Evolutionary conservation across 352 stramenopile genomes (phyloP).

Genomic region (Pythium dissotocum): DNA sequence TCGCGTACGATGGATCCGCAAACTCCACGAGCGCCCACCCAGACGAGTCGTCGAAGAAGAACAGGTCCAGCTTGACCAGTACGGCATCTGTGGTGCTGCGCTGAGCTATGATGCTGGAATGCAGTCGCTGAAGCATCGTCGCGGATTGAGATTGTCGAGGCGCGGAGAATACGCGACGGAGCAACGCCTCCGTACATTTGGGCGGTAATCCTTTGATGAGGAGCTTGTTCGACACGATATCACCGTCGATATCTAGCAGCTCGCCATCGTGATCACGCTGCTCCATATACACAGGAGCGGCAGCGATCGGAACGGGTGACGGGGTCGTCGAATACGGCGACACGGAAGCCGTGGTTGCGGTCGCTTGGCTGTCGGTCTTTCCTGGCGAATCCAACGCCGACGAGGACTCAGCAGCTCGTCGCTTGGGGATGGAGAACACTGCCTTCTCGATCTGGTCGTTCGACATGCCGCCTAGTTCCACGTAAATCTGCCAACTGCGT

Average conservation of each 20-base stretch:
- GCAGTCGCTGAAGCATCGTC: slow-evolving; percentile 17
- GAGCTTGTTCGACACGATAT: slow-evolving; percentile 62
- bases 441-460: slow-evolving; percentile 54
- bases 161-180: slow-evolving; percentile 53
- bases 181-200: slow-evolving; percentile 40
- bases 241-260: slow-evolving; percentile 42
- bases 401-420: slow-evolving; percentile 29
- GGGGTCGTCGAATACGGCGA: slow-evolving; percentile 24
- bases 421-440: slow-evolving; percentile 85
- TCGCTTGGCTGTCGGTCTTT: neutral
- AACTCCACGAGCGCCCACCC: slow-evolving; percentile 81
- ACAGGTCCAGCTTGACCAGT: slow-evolving; percentile 58
- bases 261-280: slow-evolving; percentile 38
- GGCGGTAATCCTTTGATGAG: slow-evolving; percentile 65
- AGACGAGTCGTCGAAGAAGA: slow-evolving; percentile 69
- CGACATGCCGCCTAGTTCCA: slow-evolving; percentile 46
- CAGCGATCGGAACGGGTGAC: slow-evolving; percentile 11
- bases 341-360: slow-evolving; percentile 5
- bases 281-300: slow-evolving; percentile 4
- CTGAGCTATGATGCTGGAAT: slow-evolving; percentile 10
- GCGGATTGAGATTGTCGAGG: neutral
- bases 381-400: slow-evolving; percentile 2
- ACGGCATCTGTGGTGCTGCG: slow-evolving; percentile 20
- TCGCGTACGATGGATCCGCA: slow-evolving; percentile 42
- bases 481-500: slow-evolving; percentile 75